Percentiles rank a stretch among this genome's conserved stretches.
Evolutionary conservation across 305 asterid species (phyloP).

Genomic region (Andrographis paniculata): DNA sequence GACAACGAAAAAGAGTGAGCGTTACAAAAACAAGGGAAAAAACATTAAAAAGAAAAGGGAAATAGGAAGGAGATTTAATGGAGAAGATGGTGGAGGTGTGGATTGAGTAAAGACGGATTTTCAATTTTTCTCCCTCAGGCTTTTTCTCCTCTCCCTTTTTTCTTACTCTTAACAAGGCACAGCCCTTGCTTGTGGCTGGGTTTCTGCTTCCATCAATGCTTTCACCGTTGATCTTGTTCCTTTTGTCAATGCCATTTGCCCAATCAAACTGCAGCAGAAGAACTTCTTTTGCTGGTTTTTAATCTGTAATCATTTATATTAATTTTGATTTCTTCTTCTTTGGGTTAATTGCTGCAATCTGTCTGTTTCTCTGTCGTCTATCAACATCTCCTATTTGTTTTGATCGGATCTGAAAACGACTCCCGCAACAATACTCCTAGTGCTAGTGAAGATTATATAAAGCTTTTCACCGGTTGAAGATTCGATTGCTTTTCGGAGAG

Average conservation of each 20-base stretch:
- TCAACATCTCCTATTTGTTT: constrained; percentile 22
- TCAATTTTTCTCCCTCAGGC: constrained; percentile 2
- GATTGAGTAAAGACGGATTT: constrained; percentile 4
- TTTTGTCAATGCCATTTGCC: background rate
- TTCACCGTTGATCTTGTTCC: background rate
- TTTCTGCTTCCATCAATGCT: constrained; percentile 12
- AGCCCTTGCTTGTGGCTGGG: constrained; percentile 14
- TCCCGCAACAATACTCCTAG: constrained; percentile 6
- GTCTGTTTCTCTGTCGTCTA: background rate
- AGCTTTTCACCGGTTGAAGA: constrained; percentile 18
- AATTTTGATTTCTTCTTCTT: constrained; percentile 2
- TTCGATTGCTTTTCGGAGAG: constrained; percentile 20
- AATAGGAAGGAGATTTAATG: background rate
- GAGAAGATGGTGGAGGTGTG: background rate
- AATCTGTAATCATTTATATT: constrained; percentile 1
- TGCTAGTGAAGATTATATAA: background rate
- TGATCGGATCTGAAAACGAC: constrained; percentile 38
- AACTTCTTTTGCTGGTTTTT: background rate
- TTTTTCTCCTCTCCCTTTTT: background rate
- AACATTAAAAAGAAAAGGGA: too few relatives aligned
- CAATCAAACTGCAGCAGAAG: background rate
- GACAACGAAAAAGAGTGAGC: constrained; percentile 2
- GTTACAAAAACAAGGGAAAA: constrained; percentile 11
- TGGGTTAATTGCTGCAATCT: background rate
- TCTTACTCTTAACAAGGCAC: background rate